Percentiles rank a stretch among this genome's conserved stretches.
Conservation (phyloP, 75 land plant genomes). For the Picea glauca region DNA sequence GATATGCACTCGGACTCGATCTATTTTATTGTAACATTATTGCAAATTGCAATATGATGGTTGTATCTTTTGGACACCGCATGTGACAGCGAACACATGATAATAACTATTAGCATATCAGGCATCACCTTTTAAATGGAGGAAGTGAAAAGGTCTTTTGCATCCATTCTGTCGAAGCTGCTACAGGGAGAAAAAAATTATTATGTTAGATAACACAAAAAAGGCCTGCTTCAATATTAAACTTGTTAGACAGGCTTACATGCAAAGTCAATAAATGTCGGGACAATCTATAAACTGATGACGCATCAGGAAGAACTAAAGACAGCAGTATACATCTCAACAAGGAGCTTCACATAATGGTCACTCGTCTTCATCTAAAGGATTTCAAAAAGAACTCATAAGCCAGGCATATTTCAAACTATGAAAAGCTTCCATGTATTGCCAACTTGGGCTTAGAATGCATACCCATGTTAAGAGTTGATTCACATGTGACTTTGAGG, state of each 20-base stretch:
- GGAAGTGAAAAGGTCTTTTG: constrained; percentile 38
- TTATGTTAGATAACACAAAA: background rate
- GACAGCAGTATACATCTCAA: background rate
- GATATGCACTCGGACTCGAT: background rate
- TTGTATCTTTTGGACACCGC: background rate
- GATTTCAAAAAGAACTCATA: background rate
- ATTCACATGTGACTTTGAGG: constrained; percentile 4
- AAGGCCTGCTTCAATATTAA: background rate
- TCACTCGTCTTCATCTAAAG: background rate
- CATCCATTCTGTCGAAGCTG: constrained; percentile 31
- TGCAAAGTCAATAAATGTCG: background rate
- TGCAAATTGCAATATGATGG: background rate
- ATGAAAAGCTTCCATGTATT: background rate
- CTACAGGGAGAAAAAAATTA: background rate
- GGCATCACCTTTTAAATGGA: constrained; percentile 24
- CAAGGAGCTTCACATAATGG: background rate
- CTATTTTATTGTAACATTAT: background rate
- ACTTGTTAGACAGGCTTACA: background rate
- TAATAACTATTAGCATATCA: background rate
- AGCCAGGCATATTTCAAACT: background rate
- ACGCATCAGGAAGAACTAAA: background rate
- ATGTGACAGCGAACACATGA: background rate
- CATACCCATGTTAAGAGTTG: constrained; percentile 5
- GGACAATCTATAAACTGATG: background rate
- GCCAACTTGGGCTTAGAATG: background rate